Evolutionary conservation across 179 eudicot species (phyloP).

Genomic region (Beta lomatogona): DNA sequence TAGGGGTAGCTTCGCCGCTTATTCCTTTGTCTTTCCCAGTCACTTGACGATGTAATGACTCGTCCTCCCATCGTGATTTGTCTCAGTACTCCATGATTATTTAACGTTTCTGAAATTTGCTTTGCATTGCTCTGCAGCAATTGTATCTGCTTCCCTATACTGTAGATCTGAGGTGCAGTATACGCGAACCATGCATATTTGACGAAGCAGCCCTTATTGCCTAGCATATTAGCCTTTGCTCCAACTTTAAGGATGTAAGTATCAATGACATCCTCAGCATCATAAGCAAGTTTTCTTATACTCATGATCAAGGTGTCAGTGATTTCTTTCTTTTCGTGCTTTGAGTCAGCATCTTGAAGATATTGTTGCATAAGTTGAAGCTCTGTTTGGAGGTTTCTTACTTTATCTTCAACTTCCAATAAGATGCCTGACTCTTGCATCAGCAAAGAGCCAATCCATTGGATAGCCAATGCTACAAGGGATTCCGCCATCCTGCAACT

Average conservation of each 20-base stretch:
- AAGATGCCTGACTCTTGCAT: slow-evolving; percentile 20
- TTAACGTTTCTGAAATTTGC: neutral
- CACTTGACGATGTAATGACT: no score
- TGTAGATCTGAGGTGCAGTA: neutral
- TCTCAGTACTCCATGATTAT: slow-evolving; percentile 8
- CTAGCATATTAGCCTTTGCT: neutral
- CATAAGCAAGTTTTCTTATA: slow-evolving; percentile 29
- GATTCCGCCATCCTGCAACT: slow-evolving; percentile 23
- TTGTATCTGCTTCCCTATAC: slow-evolving; percentile 10
- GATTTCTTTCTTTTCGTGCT: slow-evolving; percentile 3
- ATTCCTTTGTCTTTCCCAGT: neutral
- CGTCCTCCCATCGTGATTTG: neutral
- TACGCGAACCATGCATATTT: neutral
- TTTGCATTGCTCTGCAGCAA: neutral
- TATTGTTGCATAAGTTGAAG: slow-evolving; percentile 16
- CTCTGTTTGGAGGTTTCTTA: slow-evolving; percentile 20
- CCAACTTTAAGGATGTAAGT: slow-evolving; percentile 18
- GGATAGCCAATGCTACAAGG: slow-evolving; percentile 13
- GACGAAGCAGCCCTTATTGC: neutral
- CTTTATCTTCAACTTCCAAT: slow-evolving; percentile 13
- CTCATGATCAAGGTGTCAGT: slow-evolving; percentile 6
- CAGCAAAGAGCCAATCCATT: slow-evolving; percentile 25
- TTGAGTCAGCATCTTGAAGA: slow-evolving; percentile 32
- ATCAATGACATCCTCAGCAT: slow-evolving; percentile 34
- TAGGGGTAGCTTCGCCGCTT: no score